Conservation (phyloP, 345 rosid species). For the Stellera chamaejasme region DNA sequence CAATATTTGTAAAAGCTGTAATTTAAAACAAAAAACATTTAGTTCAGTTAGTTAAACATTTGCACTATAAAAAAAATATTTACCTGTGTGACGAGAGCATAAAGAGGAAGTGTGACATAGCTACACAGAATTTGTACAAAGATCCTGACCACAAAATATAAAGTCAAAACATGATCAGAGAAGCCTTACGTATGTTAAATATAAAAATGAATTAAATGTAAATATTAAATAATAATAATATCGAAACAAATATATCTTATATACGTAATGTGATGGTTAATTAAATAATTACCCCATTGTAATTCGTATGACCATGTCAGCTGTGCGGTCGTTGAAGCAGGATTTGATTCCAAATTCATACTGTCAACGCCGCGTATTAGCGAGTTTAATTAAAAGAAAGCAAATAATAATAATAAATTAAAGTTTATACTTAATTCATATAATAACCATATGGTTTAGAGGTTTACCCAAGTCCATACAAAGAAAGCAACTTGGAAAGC, state of each 20-base stretch:
- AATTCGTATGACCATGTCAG: conserved; percentile 55
- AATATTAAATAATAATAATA: too few species aligned
- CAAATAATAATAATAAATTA: not conserved
- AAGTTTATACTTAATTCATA: too few species aligned
- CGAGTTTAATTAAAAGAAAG: not conserved
- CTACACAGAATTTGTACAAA: conserved; percentile 81
- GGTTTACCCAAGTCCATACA: conserved; percentile 69
- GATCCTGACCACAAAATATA: conserved; percentile 32
- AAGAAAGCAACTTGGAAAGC: conserved; percentile 92
- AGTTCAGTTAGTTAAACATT: too few species aligned
- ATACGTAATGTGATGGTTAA: too few species aligned
- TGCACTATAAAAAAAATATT: too few species aligned
- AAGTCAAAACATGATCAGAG: not conserved
- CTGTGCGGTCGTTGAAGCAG: conserved; percentile 50
- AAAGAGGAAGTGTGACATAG: conserved; percentile 88
- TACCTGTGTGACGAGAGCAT: conserved; percentile 81
- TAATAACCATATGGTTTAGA: too few species aligned
- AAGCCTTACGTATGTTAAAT: too few species aligned
- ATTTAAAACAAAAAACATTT: too few species aligned
- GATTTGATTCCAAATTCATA: conserved; percentile 40
- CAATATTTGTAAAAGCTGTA: too few species aligned
- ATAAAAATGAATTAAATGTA: too few species aligned
- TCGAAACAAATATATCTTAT: too few species aligned
- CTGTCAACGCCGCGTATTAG: conserved; percentile 24
- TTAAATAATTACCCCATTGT: conserved; percentile 55